These are phyloP conservation scores for Rhizodiscina lignyota DNA, from an alignment of 495 filamentous ascomycete genomes.

Conservation along the genomic window DNA sequence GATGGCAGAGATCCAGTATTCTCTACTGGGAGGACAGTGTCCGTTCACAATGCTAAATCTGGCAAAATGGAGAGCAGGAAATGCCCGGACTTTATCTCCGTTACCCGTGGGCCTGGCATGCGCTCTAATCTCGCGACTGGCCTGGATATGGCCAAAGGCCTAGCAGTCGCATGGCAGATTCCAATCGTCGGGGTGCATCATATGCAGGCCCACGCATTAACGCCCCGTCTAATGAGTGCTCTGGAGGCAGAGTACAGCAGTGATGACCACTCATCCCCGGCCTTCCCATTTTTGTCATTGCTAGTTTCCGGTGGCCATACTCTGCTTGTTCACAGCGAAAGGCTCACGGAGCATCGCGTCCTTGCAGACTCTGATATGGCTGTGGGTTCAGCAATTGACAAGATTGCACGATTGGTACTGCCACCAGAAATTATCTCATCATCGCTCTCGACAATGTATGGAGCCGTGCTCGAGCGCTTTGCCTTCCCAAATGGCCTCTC, in stretches of 20 bases:
- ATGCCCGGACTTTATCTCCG: constrained; percentile 66
- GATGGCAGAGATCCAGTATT: background rate
- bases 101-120: constrained; percentile 87
- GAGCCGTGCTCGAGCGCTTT: constrained; percentile 55
- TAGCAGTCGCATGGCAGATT: constrained; percentile 65
- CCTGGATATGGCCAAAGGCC: constrained; percentile 71
- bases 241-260: constrained; percentile 19
- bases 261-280: constrained; percentile 8
- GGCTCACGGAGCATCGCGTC: constrained; percentile 48
- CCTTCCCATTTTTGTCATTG: constrained; percentile 73
- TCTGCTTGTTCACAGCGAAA: constrained; percentile 55
- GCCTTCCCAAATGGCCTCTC: constrained; percentile 40
- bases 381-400: constrained; percentile 74
- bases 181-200: constrained; percentile 80
- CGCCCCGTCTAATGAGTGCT: constrained; percentile 60
- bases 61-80: constrained; percentile 13
- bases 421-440: constrained; percentile 40
- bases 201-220: constrained; percentile 93
- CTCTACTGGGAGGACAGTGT: background rate
- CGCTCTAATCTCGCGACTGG: constrained; percentile 53
- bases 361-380: constrained; percentile 61
- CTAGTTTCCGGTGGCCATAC: constrained; percentile 92
- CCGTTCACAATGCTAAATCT: background rate
- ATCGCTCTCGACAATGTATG: constrained; percentile 34
- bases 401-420: constrained; percentile 58